Evolutionary conservation across 257 asterid genomes (phyloP), one percentile per base, ranked within the genome.

Genomic region (Verbascum thapsus): DNA sequence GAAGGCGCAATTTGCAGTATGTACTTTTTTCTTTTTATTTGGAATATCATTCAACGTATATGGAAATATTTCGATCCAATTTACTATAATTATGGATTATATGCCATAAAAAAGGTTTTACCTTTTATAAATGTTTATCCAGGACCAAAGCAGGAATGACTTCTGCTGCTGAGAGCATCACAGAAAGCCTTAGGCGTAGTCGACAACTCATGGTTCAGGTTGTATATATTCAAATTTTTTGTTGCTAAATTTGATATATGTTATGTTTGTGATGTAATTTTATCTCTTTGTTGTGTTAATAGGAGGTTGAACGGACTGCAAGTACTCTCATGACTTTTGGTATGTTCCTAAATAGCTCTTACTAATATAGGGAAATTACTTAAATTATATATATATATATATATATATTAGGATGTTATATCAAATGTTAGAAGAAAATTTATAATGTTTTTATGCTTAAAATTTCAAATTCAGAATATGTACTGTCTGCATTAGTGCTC

Each of bases 151-250:
- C 95, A 64, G 96, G 97, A 66, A 85, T 94, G 97, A 94, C 97
- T 69, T 82, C 97, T 79, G 96, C 99, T 47, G 89, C 99, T 70
- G 99, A 90, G 85, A 82, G 86, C 72, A 85, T 94, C 71, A 94
- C 99, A 18, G 97, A 90, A 71, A 87, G 97, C 79, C 96, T 94
- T 58, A 81, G 96, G 1, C 96, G 95, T 54, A 85, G 94, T 68
- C 94, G 97, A 19, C 96, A 94, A 74, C 81, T 94, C 75, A 90
- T 94, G 99, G 95, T 87, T 81, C 97, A 94, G 95, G 99, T 89
- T 26, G 74, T 83, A 13, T 34, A 58, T 13, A n/a, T n/a, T 19
- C 10, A 20, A 15, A 12, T 16, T 64, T 63, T 68, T 22, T 8
- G 2, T 54, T 48, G 30, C 17, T 37, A 41, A 9, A 59, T 45